These are phyloP conservation scores for Hymenoscyphus repandus DNA, from an alignment of 2,329 filamentous ascomycete species.

Conservation along the genomic window DNA sequence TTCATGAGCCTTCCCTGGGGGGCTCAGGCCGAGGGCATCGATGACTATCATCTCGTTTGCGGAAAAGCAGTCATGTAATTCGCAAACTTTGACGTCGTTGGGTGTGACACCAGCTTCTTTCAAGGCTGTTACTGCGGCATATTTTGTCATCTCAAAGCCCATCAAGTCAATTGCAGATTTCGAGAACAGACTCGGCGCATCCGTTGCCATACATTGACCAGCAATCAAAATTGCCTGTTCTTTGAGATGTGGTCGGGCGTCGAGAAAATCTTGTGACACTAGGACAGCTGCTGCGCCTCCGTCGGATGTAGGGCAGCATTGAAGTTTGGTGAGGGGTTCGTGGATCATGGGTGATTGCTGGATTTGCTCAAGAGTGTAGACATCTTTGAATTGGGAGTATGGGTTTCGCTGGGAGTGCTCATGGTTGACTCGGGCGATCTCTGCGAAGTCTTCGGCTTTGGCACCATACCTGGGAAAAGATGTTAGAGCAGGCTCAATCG, in stretches of 20 bases:
- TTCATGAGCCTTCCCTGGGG: constrained; percentile 82
- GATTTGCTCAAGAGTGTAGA: constrained; percentile 84
- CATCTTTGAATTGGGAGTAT: constrained; percentile 95
- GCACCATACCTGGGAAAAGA: constrained; percentile 64
- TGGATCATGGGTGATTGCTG: constrained; percentile 71
- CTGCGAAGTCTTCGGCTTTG: constrained; percentile 78
- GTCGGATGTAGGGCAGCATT: constrained; percentile 96
- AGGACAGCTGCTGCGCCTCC: constrained; percentile 84
- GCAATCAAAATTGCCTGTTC: constrained; percentile 83
- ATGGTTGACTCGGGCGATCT: constrained; percentile 91
- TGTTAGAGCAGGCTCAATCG: constrained; percentile 6
- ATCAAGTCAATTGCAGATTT: constrained; percentile 79
- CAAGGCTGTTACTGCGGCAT: constrained; percentile 65
- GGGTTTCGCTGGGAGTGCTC: constrained; percentile 87
- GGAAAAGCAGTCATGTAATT: constrained; percentile 95
- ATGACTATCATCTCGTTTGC: constrained; percentile 90
- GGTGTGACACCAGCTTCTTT: constrained; percentile 66
- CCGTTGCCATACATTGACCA: constrained; percentile 82
- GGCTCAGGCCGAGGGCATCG: constrained; percentile 76
- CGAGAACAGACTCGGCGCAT: constrained; percentile 74
- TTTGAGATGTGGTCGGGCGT: constrained; percentile 75
- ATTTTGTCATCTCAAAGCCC: constrained; percentile 78
- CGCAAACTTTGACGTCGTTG: constrained; percentile 73
- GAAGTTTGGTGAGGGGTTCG: constrained; percentile 89
- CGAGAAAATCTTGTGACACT: constrained; percentile 83